Base-by-base conservation (phyloP, 1,284 basidiomycete species). In the Papiliotrema fonsecae region DNA sequence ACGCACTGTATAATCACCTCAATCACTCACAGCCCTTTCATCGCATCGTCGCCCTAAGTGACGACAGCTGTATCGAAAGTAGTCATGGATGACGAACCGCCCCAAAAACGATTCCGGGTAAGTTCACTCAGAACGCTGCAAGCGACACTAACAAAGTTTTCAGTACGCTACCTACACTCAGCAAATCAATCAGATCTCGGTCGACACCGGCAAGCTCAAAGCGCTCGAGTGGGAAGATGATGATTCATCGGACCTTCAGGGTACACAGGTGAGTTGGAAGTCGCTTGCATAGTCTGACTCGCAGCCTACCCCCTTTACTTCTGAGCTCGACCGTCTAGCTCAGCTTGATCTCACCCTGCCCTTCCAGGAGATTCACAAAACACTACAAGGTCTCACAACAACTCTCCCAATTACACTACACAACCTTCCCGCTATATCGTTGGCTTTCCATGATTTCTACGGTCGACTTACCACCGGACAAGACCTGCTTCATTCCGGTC, bases 341-440 rank as follows among this genome's bases (percentile, higher is more conserved):
- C 61, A 73, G 9, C 80, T 92, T 45, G 90, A 88, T 67, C 80
- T 93, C 25, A 80, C 87, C 0, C 80, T 84, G 0, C 78, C 82
- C 0, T 93, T 91, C 70, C 75, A 88, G 50, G 72, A 77, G 19
- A 87, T 91, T 56, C 81, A 84, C 2, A 77, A 79, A 49, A 76
- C 78, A 45, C 79, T 79, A 0, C 77, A 80, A 32, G 74, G 79
- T 0, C 75, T 91, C 24, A 83, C 86, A 1, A 78, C 81, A 2
- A 89, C 86, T 1, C 82, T 93, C 76, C 84, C 89, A 0, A 76
- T 91, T 40, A 80, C 90, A 2, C 75, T 94, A 10, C 85, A 87
- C 61, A 86, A 92, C 65, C 86, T 86, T 79, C 75, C 76, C 47
- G 78, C 84, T 14, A 78, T 92, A 4, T 57, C 62, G 25, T 43